A percentile compares a stretch with the other conserved stretches of the same genome.
phyloP scores from a whole-genome alignment of 495 filamentous ascomycete species.

The Lentithecium fluviatile region DNA sequence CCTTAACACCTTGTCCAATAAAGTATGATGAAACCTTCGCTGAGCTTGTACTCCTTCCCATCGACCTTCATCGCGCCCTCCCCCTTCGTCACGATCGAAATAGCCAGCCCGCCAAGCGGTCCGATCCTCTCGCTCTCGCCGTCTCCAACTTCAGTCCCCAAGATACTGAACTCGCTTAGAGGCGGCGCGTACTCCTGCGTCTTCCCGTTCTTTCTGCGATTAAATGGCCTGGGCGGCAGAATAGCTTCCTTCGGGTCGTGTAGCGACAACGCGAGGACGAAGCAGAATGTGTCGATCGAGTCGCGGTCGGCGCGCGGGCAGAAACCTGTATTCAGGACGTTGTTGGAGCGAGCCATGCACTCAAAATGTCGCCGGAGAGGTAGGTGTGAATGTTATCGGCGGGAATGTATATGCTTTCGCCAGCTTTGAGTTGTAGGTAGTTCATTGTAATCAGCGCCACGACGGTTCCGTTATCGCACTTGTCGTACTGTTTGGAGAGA shows the following conservation, averaged over 20 bases:
- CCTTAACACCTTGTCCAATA: conserved; percentile 58
- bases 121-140: conserved; percentile 60
- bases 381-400: conserved; percentile 80
- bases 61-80: conserved; percentile 57
- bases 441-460: conserved; percentile 73
- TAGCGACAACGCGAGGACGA: conserved; percentile 60
- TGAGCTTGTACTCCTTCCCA: conserved; percentile 53
- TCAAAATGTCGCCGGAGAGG: conserved; percentile 76
- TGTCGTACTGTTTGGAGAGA: conserved; percentile 63
- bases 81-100: conserved; percentile 65
- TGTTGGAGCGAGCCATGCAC: conserved; percentile 81
- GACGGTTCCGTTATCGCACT: conserved; percentile 60
- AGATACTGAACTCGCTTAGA: conserved; percentile 53
- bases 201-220: conserved; percentile 56
- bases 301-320: conserved; percentile 65
- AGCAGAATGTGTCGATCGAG: conserved; percentile 60
- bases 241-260: conserved; percentile 56
- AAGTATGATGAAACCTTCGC: conserved; percentile 69
- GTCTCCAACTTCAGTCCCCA: conserved; percentile 31
- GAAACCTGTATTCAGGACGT: conserved; percentile 75
- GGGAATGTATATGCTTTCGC: conserved; percentile 71
- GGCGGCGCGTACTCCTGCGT: conserved; percentile 65
- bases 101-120: conserved; percentile 60
- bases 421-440: conserved; percentile 62
- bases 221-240: conserved; percentile 50